These are phyloP conservation scores for Trichoderma orchidacearum DNA, from an alignment of 495 filamentous ascomycete species.

Conservation along the genomic window DNA sequence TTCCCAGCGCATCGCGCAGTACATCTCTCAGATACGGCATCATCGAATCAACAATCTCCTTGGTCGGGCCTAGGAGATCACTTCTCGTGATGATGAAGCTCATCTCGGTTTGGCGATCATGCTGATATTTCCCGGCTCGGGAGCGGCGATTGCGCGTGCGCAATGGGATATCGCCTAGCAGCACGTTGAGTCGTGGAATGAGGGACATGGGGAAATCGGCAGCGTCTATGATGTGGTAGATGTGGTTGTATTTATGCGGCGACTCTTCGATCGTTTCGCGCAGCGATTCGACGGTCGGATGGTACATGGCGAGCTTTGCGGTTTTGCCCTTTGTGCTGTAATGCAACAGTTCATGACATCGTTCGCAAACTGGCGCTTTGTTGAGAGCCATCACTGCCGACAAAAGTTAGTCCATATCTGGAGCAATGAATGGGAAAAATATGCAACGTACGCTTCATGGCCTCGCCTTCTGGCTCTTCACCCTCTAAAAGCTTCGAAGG, in stretches of 20 bases:
- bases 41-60: conserved; percentile 65
- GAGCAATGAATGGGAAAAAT: background rate
- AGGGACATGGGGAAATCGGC: conserved; percentile 94
- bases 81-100: conserved; percentile 83
- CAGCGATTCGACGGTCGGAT: conserved; percentile 68
- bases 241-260: conserved; percentile 73
- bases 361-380: conserved; percentile 54
- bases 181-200: conserved; percentile 40
- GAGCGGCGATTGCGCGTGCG: conserved; percentile 67
- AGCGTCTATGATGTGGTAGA: conserved; percentile 96
- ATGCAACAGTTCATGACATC: conserved; percentile 72
- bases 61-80: conserved; percentile 69
- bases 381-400: background rate
- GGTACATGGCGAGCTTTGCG: conserved; percentile 40
- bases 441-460: background rate
- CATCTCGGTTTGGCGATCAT: conserved; percentile 51
- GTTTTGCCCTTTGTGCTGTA: conserved; percentile 45
- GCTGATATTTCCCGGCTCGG: conserved; percentile 42
- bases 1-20: conserved; percentile 57
- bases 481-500: conserved; percentile 5
- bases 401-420: background rate
- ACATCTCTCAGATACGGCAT: conserved; percentile 69
- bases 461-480: background rate
- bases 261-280: conserved; percentile 72
- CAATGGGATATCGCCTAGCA: conserved; percentile 48